Evolutionary conservation across 192 early-diverging fungal species (phyloP).

Genomic region (Chytriomyces sp.): DNA sequence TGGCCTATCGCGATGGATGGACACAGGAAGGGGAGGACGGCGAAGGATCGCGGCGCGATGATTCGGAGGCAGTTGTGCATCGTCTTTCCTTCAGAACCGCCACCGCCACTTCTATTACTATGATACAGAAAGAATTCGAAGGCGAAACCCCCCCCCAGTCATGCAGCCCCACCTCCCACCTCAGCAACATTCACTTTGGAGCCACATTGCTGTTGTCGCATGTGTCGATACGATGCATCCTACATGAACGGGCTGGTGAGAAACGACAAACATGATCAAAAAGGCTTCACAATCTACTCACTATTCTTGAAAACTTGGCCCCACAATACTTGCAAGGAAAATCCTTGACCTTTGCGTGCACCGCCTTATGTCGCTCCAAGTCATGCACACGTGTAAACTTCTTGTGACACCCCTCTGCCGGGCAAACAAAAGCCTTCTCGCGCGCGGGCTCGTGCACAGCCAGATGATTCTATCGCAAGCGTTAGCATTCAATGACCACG

Average conservation of each 20-base stretch:
- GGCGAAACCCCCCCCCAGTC: no score
- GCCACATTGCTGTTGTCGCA: constrained; percentile 1
- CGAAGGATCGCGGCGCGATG: not conserved
- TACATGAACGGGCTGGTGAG: not conserved
- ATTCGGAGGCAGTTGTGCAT: no score
- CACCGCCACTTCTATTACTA: no score
- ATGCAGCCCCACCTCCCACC: no score
- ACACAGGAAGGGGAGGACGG: not conserved
- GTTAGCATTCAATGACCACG: not conserved
- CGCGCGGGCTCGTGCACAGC: not conserved
- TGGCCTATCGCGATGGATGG: not conserved
- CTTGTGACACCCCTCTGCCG: constrained; percentile 58
- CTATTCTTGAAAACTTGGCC: not conserved
- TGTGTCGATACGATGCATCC: constrained; percentile 12
- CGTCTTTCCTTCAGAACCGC: no score
- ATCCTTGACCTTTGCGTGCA: not conserved
- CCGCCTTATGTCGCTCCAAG: constrained; percentile 1
- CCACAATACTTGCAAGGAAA: not conserved
- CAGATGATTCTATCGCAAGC: not conserved
- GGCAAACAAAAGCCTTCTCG: constrained; percentile 70
- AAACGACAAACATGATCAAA: not conserved
- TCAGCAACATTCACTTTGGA: no score
- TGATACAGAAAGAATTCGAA: no score
- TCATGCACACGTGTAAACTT: constrained; percentile 20
- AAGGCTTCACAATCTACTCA: not conserved